Conservation (phyloP, 441 rosid species). For the Croton laevigatus region DNA sequence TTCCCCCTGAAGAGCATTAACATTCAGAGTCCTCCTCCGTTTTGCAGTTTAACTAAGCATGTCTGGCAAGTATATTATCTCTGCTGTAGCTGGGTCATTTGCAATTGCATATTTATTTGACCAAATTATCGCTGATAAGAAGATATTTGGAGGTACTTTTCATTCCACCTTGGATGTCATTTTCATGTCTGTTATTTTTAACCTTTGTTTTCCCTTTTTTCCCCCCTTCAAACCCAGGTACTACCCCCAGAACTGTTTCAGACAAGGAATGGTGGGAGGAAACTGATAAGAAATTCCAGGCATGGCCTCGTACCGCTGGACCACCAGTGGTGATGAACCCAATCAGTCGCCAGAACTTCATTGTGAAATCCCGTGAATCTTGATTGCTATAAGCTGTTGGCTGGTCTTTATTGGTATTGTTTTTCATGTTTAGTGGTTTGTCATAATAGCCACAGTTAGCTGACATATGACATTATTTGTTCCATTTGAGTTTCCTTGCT, state of each 20-base stretch:
- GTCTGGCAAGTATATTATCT: slow-evolving; percentile 50
- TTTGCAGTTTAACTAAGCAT: slow-evolving; percentile 39
- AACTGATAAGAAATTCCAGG: slow-evolving; percentile 83
- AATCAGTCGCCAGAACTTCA: slow-evolving; percentile 83
- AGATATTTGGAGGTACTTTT: slow-evolving; percentile 75
- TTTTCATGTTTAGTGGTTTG: slow-evolving; percentile 10
- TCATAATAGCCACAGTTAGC: too few species aligned
- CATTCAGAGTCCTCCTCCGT: slow-evolving; percentile 2
- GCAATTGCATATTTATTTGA: slow-evolving; percentile 59
- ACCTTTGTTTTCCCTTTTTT: neutral
- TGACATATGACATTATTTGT: too few species aligned
- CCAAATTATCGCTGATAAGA: slow-evolving; percentile 47
- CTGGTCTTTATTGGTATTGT: neutral
- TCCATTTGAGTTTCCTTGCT: too few species aligned
- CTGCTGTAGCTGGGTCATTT: slow-evolving; percentile 56
- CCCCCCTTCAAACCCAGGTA: slow-evolving; percentile 35
- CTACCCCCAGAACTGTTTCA: slow-evolving; percentile 61
- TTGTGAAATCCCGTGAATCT: slow-evolving; percentile 48
- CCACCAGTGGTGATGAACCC: slow-evolving; percentile 93
- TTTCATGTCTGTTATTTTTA: neutral
- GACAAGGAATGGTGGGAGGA: slow-evolving; percentile 74
- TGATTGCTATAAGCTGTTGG: slow-evolving; percentile 22
- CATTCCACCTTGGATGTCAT: neutral
- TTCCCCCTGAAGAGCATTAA: neutral
- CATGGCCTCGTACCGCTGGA: slow-evolving; percentile 91